Evolutionary conservation across 805 yeast species (phyloP), one percentile per base, ranked within the genome.

Genomic region (Jamesozyma spencerorum): DNA sequence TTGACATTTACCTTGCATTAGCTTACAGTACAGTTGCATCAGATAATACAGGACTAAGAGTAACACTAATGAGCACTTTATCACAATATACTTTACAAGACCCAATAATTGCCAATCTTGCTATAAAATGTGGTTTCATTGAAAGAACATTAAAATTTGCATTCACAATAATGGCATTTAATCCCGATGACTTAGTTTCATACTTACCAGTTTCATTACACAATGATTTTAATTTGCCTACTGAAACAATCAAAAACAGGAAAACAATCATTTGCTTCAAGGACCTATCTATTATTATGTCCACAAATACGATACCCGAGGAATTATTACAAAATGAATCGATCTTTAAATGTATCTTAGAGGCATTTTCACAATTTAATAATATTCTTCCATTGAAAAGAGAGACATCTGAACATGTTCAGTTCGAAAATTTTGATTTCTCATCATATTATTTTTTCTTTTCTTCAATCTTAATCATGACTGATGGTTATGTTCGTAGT

Each of bases 371-470:
- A 4, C 55, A 53, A 26, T 59, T 59, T 36, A 55, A 49, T 37
- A 50, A 43, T 3, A 70, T 77, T 35, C 84, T 92, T 1, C 79
- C 83, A 0, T 64, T 85, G 51, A 73, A 70, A 45, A 70, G 97
- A 44, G 95, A 86, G 53, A 75, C 77, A 3, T 68, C 72, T 5
- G 80, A 76, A 44, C 98, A 90, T 58, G 87, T 90, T 8, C 96
- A 88, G 55, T 92, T 83, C 57, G 98, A 90, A 55, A 79, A 79
- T 34, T 85, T 84, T 26, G 90, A 85, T 38, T 92, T 88, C 69
- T 58, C 65, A 15, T 50, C 61, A 4, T 59, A 47, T 42, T 59
- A 49, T 37, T 57, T 54, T 38, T 55, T 51, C 41, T 58, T 58
- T 33, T 53, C 61, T 2, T 56, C 63, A 3, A 47, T 59, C 24